Percentiles rank a stretch among this genome's conserved stretches.
Evolutionary conservation across 2,329 filamentous ascomycete species (phyloP).

Genomic region (Colletotrichum caudatum): DNA sequence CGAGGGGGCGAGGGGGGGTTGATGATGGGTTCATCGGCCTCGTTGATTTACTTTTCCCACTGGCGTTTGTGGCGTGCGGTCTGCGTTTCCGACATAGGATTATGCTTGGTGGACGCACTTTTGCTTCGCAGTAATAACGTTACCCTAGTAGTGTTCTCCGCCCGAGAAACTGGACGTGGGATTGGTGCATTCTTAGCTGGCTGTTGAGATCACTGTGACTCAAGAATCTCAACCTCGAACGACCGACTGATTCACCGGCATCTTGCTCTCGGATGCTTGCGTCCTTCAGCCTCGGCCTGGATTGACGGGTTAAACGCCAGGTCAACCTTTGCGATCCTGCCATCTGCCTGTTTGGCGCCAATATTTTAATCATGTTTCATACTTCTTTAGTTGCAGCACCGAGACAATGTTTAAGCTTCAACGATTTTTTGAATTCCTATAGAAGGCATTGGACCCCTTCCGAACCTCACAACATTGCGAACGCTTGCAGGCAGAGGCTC

Average conservation of each 20-base stretch:
- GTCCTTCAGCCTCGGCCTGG: not conserved
- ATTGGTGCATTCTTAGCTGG: not conserved
- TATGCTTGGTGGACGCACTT: not conserved
- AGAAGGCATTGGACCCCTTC: constrained; percentile 3
- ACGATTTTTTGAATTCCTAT: constrained; percentile 32
- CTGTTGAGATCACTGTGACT: not conserved
- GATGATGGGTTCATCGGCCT: constrained; percentile 27
- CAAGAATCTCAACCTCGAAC: too few relatives aligned
- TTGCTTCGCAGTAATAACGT: constrained; percentile 11
- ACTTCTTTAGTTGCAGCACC: not conserved
- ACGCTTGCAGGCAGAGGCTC: not conserved
- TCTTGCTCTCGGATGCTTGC: not conserved
- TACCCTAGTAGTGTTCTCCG: not conserved
- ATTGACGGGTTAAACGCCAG: not conserved
- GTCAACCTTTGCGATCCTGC: not conserved
- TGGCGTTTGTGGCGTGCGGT: constrained; percentile 29
- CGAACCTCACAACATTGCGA: constrained; percentile 19
- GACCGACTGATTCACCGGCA: not conserved
- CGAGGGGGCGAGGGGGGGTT: not conserved
- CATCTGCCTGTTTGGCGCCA: not conserved
- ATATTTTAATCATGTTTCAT: not conserved
- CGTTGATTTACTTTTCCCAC: not conserved
- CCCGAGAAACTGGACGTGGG: not conserved
- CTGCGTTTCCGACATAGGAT: not conserved
- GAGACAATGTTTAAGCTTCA: not conserved